Evolutionary conservation across 352 stramenopile species (phyloP), one percentile per base, ranked within the genome.

Genomic region (Blastocystis sp.): DNA sequence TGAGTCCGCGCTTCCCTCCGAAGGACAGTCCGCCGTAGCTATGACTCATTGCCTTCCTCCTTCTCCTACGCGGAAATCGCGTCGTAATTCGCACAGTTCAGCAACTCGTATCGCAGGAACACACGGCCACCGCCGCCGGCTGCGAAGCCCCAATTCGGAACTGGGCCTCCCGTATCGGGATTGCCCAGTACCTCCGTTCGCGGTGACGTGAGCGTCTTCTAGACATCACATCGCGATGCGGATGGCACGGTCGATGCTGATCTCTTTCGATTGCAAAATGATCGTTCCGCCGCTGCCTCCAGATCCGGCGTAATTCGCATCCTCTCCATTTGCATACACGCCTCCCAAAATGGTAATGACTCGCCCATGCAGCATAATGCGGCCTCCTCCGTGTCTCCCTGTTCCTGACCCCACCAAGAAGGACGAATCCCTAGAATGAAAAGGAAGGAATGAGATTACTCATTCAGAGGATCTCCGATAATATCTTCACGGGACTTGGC

Each of bases 401-500:
- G 66, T 77, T 77, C 66, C 66, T 19, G 66, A 77, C 1, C 66
- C 66, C n/a, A 77, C 5, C 7, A 77, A 34, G 60, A 60, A 77
- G 2, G 38, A 60, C n/a, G 53, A 4, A 3, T 60, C 34, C 60
- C 66, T 77, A 11, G 34, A 77, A 34, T 71, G 21, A 77, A 34
- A 19, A 53, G 19, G 40, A 53, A 60, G 60, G 0, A 21, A 77
- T 19, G 19, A 2, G 23, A 10, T 19, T 21, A 77, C 66, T 77
- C 66, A 21, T 59, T 53, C 10, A 77, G 45, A 19, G 66, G 66
- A 21, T 77, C 60, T 41, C 66, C 66, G 5, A 77, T 23, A 7
- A 77, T 59, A n/a, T 77, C 38, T n/a, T 9, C 23, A 23, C 9
- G 2, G 52, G 53, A n/a, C 2, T 28, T 60, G 19, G 66, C 66